phyloP scores from a whole-genome alignment of 2,329 filamentous ascomycete species.

The Ophiostoma novo-ulmi region DNA sequence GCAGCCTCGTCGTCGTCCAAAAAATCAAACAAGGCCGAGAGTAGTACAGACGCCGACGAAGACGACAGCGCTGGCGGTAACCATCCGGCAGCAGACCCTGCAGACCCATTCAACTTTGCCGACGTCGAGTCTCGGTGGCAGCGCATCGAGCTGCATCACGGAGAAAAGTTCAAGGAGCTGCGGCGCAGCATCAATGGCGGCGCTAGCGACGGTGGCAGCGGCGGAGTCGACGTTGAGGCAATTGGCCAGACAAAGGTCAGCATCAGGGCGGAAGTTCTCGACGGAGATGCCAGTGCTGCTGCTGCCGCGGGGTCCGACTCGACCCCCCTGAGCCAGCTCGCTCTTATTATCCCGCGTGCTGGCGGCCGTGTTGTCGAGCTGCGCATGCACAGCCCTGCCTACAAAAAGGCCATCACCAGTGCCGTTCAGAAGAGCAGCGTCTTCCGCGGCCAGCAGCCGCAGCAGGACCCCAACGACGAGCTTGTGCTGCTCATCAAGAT shows the following conservation, averaged over 20 bases:
- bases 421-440: constrained; percentile 26
- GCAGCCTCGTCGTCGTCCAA: neutral
- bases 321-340: constrained; percentile 27
- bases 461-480: constrained; percentile 53
- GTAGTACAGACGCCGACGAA: constrained; percentile 16
- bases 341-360: constrained; percentile 27
- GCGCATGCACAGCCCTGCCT: constrained; percentile 28
- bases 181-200: constrained; percentile 20
- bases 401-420: constrained; percentile 28
- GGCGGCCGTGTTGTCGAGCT: constrained; percentile 29
- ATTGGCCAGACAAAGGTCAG: constrained; percentile 26
- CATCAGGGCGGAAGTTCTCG: constrained; percentile 8
- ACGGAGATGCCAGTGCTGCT: neutral
- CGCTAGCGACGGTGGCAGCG: constrained; percentile 17
- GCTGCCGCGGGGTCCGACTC: neutral
- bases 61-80: constrained; percentile 17
- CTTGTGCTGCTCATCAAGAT: constrained; percentile 53
- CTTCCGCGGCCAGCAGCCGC: constrained; percentile 34
- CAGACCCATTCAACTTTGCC: constrained; percentile 26
- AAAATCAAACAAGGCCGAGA: neutral
- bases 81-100: constrained; percentile 22
- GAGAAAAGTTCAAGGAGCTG: constrained; percentile 28
- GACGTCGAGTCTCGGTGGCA: constrained; percentile 29
- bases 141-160: constrained; percentile 26
- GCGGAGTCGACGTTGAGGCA: constrained; percentile 27